These are phyloP conservation scores for Aspergillus homomorphus DNA, from an alignment of 495 filamentous ascomycete species.

Conservation along the genomic window DNA sequence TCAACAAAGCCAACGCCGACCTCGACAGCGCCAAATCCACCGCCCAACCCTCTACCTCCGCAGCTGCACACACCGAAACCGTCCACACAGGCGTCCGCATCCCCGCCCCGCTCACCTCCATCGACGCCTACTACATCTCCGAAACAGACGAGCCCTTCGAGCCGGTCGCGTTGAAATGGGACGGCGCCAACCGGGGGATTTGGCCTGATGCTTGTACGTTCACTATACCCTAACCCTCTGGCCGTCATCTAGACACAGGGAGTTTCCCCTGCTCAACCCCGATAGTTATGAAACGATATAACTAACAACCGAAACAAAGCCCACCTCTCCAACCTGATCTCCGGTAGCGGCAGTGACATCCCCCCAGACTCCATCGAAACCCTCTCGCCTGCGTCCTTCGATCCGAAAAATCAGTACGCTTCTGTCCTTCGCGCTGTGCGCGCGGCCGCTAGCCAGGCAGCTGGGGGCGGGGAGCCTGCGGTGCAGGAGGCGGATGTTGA, in stretches of 20 bases:
- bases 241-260: neutral
- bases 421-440: constrained; percentile 32
- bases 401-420: constrained; percentile 39
- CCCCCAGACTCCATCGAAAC: constrained; percentile 33
- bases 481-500: constrained; percentile 52
- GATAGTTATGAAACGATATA: neutral
- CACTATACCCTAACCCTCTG: constrained; percentile 13
- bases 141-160: constrained; percentile 85
- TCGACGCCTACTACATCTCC: constrained; percentile 67
- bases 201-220: constrained; percentile 62
- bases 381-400: constrained; percentile 37
- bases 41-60: constrained; percentile 29
- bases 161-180: constrained; percentile 64
- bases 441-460: constrained; percentile 27
- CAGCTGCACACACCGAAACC: constrained; percentile 48
- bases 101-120: constrained; percentile 53
- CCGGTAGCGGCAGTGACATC: constrained; percentile 30
- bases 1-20: constrained; percentile 79
- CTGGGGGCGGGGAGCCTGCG: constrained; percentile 8
- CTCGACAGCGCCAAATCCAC: constrained; percentile 42
- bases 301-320: constrained; percentile 21
- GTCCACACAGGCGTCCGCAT: constrained; percentile 47
- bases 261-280: too few relatives aligned
- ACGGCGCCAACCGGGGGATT: constrained; percentile 45
- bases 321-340: constrained; percentile 40